A percentile compares a stretch with the other conserved stretches of the same genome.
These are phyloP conservation scores for Collybia nuda DNA, from an alignment of 768 basidiomycete genomes.

Conservation along the genomic window DNA sequence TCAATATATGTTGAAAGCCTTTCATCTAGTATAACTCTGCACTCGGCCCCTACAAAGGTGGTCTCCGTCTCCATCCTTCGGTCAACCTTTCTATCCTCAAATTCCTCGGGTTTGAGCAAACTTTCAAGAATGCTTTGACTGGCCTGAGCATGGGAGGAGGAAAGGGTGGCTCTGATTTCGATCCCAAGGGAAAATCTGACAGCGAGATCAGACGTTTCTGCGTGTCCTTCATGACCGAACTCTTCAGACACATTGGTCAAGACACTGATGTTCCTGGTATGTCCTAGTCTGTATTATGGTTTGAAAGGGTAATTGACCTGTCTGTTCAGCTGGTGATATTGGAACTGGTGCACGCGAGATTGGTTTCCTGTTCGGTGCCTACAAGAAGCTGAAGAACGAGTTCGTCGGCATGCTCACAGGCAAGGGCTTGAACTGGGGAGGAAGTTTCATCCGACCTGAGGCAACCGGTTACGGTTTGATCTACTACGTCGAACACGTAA, in stretches of 20 bases:
- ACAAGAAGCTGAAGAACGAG: slow-evolving; percentile 74
- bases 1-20: slow-evolving; percentile 1
- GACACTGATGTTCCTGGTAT: slow-evolving; percentile 72
- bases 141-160: slow-evolving; percentile 78
- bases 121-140: slow-evolving; percentile 79
- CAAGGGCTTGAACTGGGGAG: slow-evolving; percentile 69
- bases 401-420: slow-evolving; percentile 72
- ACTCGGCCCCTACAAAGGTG: slow-evolving; percentile 78
- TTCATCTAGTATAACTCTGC: slow-evolving; percentile 66
- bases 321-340: slow-evolving; percentile 56
- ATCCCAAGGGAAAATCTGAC: slow-evolving; percentile 81
- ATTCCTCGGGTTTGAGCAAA: slow-evolving; percentile 83
- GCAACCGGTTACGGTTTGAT: slow-evolving; percentile 75
- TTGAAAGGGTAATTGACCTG: too few species aligned
- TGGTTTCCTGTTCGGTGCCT: slow-evolving; percentile 76
- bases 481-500: slow-evolving; percentile 73
- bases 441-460: slow-evolving; percentile 72
- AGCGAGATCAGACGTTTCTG: slow-evolving; percentile 74
- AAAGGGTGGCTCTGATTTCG: slow-evolving; percentile 80
- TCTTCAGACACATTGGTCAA: slow-evolving; percentile 68
- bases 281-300: slow-evolving; percentile 6
- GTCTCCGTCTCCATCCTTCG: slow-evolving; percentile 74
- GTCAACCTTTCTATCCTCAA: slow-evolving; percentile 84
- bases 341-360: slow-evolving; percentile 77
- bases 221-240: slow-evolving; percentile 71